These are phyloP conservation scores for Dactylonectria macrodidyma DNA, from an alignment of 2,329 filamentous ascomycete species.

Conservation along the genomic window DNA sequence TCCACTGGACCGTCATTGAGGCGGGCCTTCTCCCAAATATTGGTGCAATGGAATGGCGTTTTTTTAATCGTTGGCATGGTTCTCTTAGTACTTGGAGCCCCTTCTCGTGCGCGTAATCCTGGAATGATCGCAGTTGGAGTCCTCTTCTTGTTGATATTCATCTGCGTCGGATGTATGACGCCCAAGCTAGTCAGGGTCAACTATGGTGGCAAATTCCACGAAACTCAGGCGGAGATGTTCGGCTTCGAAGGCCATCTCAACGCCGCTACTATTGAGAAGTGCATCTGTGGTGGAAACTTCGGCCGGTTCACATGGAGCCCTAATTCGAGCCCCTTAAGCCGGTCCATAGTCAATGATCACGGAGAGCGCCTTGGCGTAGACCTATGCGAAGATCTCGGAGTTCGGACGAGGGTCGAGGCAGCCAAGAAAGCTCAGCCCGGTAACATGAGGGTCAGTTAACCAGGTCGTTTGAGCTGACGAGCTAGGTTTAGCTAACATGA, in stretches of 20 bases:
- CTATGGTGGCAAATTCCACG: conserved; percentile 50
- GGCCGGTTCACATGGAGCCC: conserved; percentile 49
- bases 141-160: conserved; percentile 43
- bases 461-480: too few species aligned
- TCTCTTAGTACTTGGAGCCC: conserved; percentile 36
- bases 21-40: conserved; percentile 34
- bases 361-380: conserved; percentile 49
- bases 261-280: conserved; percentile 47
- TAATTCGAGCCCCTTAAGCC: conserved; percentile 48
- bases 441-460: conserved; percentile 45
- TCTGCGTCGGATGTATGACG: conserved; percentile 43
- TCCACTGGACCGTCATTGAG: conserved; percentile 46
- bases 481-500: conserved; percentile 12
- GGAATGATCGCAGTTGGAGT: conserved; percentile 38
- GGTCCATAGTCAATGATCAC: conserved; percentile 44
- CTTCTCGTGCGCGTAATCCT: conserved; percentile 15
- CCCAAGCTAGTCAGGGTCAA: conserved; percentile 45
- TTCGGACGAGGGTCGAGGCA: conserved; percentile 45
- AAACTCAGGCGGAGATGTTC: conserved; percentile 51
- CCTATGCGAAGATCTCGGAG: conserved; percentile 43
- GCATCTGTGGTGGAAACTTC: conserved; percentile 50
- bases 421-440: conserved; percentile 47
- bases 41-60: conserved; percentile 41
- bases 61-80: conserved; percentile 42
- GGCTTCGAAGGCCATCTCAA: conserved; percentile 53